Conservation (phyloP, 345 rosid species). For the Anastatica hierochuntica region DNA sequence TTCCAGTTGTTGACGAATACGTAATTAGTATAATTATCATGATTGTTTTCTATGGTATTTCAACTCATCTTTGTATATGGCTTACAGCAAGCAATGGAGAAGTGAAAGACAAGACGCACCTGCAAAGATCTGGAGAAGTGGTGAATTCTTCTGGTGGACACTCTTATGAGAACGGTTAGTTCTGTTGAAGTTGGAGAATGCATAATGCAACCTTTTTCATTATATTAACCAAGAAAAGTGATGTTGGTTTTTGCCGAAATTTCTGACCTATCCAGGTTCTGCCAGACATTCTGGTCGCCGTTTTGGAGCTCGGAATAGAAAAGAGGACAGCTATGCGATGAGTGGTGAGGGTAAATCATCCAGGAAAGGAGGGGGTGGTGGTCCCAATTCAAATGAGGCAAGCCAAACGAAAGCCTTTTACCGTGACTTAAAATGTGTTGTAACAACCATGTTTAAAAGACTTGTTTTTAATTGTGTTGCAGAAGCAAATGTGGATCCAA, state of each 20-base stretch:
- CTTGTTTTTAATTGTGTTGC: constrained; percentile 24
- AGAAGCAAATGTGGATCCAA: constrained; percentile 89
- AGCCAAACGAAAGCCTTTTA: constrained; percentile 12
- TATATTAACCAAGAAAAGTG: background rate
- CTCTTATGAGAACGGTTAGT: constrained; percentile 35
- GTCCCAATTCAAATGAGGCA: constrained; percentile 53
- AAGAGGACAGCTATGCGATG: constrained; percentile 30
- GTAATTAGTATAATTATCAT: constrained; percentile 15
- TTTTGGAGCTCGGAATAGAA: constrained; percentile 25
- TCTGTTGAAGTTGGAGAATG: constrained; percentile 4
- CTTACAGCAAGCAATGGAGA: constrained; percentile 32
- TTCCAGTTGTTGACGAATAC: background rate
- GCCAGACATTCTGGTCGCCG: constrained; percentile 32
- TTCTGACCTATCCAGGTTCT: constrained; percentile 30
- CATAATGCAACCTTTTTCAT: background rate
- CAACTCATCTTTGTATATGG: background rate
- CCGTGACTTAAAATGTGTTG: background rate
- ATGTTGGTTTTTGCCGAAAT: background rate
- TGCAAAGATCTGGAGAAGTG: constrained; percentile 20
- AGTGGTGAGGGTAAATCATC: constrained; percentile 45
- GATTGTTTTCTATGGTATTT: background rate
- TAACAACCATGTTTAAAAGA: background rate
- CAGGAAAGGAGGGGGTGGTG: constrained; percentile 44
- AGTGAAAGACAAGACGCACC: constrained; percentile 22
- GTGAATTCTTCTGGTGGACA: constrained; percentile 21